A percentile compares a stretch with the other conserved stretches of the same genome.
These are phyloP conservation scores for Paramecium octaurelia DNA, from an alignment of 73 alveolate genomes.

Conservation along the genomic window DNA sequence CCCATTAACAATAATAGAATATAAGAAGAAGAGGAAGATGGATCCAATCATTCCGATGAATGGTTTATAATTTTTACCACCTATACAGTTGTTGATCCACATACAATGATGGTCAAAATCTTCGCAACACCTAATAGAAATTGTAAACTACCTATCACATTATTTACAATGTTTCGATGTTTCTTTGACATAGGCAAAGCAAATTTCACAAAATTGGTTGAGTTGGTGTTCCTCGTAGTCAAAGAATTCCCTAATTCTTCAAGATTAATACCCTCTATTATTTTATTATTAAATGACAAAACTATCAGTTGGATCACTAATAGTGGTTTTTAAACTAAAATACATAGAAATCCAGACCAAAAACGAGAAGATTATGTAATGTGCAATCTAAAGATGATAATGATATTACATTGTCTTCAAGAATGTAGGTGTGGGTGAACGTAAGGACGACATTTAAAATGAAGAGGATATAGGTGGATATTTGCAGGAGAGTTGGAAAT, in stretches of 20 bases:
- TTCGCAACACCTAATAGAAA: constrained; percentile 38
- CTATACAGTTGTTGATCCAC: constrained; percentile 60
- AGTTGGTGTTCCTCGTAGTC: constrained; percentile 16
- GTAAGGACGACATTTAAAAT: background rate
- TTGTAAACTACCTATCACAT: constrained; percentile 65
- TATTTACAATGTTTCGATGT: constrained; percentile 76
- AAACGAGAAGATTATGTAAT: background rate
- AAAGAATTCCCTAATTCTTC: background rate
- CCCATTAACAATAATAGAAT: background rate
- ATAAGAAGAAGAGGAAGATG: background rate
- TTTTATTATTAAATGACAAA: background rate
- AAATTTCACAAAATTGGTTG: background rate
- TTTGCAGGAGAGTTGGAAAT: background rate
- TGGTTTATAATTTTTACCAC: constrained; percentile 23
- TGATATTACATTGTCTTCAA: background rate
- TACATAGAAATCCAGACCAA: background rate
- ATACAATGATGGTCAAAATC: constrained; percentile 63
- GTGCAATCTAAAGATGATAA: background rate
- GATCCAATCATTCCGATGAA: constrained; percentile 10
- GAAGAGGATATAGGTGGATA: background rate
- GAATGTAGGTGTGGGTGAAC: background rate
- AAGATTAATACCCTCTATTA: background rate
- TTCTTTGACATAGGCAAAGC: constrained; percentile 62
- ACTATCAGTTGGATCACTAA: background rate
- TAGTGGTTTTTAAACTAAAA: background rate